phyloP scores from a whole-genome alignment of 2,329 filamentous ascomycete species.

The Plenodomus tracheiphilus region DNA sequence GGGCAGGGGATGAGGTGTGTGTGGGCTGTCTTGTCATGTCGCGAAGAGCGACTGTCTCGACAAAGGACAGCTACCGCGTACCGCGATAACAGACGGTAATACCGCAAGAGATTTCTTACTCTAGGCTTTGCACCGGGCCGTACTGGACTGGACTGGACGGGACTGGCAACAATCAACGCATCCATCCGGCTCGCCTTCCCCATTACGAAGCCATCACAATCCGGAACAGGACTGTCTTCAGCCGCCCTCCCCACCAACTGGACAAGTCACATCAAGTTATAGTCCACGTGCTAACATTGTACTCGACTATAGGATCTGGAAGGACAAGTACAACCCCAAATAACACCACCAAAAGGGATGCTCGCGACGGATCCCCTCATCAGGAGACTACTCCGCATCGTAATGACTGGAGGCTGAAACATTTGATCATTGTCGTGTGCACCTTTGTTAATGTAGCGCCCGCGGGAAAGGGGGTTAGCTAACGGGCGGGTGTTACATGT shows the following conservation, averaged over 20 bases:
- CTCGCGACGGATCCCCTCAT: too few species aligned
- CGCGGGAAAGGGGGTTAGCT: too few species aligned
- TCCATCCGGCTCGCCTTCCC: not conserved
- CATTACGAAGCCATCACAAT: not conserved
- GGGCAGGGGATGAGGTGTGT: not conserved
- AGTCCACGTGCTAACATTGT: constrained; percentile 34
- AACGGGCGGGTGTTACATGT: too few species aligned
- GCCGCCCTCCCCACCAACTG: not conserved
- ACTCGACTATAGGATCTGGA: constrained; percentile 78
- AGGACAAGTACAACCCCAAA: constrained; percentile 81
- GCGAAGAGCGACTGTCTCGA: not conserved
- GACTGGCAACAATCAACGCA: not conserved
- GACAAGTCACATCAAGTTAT: not conserved
- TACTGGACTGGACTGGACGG: not conserved
- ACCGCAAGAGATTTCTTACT: not conserved
- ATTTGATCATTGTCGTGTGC: too few species aligned
- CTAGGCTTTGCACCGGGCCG: not conserved
- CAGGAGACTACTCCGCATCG: too few species aligned
- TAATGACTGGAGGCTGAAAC: too few species aligned
- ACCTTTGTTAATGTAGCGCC: too few species aligned
- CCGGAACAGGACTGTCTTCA: too few species aligned
- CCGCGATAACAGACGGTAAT: not conserved
- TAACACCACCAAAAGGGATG: constrained; percentile 30
- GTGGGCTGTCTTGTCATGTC: not conserved
- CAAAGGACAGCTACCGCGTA: not conserved